A percentile compares a stretch with the other conserved stretches of the same genome.
Conservation (phyloP, 345 rosid species). For the Aquilaria malaccensis region DNA sequence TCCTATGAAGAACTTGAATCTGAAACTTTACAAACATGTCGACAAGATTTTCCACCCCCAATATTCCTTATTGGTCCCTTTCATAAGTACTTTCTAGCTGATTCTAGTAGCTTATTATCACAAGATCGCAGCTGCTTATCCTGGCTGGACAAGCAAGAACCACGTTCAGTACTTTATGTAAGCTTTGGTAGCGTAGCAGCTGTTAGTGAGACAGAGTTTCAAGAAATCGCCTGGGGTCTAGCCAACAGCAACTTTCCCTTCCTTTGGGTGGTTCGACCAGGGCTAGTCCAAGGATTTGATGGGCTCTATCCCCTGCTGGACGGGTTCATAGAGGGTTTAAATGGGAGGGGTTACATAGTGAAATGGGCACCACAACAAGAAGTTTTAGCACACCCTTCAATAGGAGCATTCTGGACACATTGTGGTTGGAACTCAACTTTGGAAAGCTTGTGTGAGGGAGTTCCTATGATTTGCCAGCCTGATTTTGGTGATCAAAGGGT, state of each 20-base stretch:
- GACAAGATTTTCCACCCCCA: slow-evolving; percentile 23
- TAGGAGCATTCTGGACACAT: slow-evolving; percentile 63
- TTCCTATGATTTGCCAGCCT: slow-evolving; percentile 76
- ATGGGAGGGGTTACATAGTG: slow-evolving; percentile 39
- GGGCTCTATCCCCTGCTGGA: slow-evolving; percentile 35
- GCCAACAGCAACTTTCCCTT: slow-evolving; percentile 41
- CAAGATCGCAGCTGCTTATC: slow-evolving; percentile 27
- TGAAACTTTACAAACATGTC: slow-evolving; percentile 16
- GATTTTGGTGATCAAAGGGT: slow-evolving; percentile 52
- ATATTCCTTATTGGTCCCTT: slow-evolving; percentile 43
- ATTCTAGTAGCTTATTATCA: slow-evolving; percentile 23
- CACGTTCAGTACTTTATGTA: slow-evolving; percentile 39
- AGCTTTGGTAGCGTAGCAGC: slow-evolving; percentile 58
- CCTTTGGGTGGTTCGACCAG: slow-evolving; percentile 60
- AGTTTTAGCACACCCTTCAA: slow-evolving; percentile 45
- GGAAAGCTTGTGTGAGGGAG: slow-evolving; percentile 58
- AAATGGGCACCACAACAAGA: slow-evolving; percentile 67
- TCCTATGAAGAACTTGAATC: slow-evolving; percentile 45
- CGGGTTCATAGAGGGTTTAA: slow-evolving; percentile 34
- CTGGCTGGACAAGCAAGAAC: slow-evolving; percentile 51
- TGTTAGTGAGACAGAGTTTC: slow-evolving; percentile 26
- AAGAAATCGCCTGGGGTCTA: slow-evolving; percentile 51
- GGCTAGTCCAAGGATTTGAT: slow-evolving; percentile 22
- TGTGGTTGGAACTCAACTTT: slow-evolving; percentile 66
- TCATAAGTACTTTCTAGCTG: slow-evolving; percentile 26